Percentiles rank a stretch among this genome's conserved stretches.
Evolutionary conservation across 257 asterid genomes (phyloP).

Genomic region (Anisodus tanguticus): DNA sequence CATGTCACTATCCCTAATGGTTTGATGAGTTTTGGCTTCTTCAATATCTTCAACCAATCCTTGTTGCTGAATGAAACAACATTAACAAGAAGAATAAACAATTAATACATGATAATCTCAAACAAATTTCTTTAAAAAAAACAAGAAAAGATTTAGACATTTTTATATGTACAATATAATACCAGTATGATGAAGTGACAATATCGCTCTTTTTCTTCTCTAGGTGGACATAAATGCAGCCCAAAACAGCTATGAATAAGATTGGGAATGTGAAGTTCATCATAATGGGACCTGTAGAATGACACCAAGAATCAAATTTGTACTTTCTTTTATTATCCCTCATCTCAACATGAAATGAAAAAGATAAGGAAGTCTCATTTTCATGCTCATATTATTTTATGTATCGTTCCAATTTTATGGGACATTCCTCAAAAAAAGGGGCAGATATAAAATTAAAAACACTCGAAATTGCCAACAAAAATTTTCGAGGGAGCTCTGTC

Average conservation of each 20-base stretch:
- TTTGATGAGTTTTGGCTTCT: conserved; percentile 68
- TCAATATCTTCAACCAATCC: conserved; percentile 47
- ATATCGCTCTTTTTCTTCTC: conserved; percentile 50
- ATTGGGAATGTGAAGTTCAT: conserved; percentile 93
- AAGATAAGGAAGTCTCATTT: background rate
- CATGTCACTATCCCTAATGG: conserved; percentile 75
- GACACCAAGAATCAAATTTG: background rate
- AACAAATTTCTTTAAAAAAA: background rate
- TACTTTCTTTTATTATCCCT: background rate
- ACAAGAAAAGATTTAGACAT: background rate
- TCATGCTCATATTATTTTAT: background rate
- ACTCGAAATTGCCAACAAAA: too few species aligned
- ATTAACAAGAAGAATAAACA: background rate
- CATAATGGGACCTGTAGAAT: conserved; percentile 71
- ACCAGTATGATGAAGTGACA: conserved; percentile 20
- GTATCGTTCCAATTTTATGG: background rate
- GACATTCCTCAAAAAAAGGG: background rate
- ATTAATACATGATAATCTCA: background rate
- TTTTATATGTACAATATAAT: background rate
- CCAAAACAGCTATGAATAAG: conserved; percentile 87
- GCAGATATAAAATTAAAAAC: background rate
- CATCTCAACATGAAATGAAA: too few species aligned
- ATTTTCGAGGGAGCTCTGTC: too few species aligned
- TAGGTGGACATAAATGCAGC: conserved; percentile 77
- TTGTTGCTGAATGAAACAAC: conserved; percentile 30